Conservation (phyloP, 169 alveolate species). For the Plasmodium reichenowi region DNA sequence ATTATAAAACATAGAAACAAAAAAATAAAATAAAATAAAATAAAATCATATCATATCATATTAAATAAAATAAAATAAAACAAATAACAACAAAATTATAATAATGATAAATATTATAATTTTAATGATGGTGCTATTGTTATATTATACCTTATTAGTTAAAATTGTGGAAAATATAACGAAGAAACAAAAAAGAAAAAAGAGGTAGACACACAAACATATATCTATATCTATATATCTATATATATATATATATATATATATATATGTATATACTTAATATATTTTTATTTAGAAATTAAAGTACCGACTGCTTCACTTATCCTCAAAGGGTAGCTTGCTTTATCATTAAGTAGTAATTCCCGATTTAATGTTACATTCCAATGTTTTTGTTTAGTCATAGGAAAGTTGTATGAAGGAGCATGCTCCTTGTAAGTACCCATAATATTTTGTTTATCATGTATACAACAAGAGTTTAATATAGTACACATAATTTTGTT, state of each 20-base stretch:
- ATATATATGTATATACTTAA: not conserved
- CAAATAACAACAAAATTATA: no score
- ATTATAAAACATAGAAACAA: no score
- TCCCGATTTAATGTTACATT: not conserved
- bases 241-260: not conserved
- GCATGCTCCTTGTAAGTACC: not conserved
- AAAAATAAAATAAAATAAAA: no score
- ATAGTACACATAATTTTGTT: slow-evolving; percentile 8
- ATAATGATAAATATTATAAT: no score
- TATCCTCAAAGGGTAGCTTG: slow-evolving; percentile 2
- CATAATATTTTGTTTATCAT: not conserved
- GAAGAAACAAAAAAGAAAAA: no score
- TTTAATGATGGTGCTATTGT: no score
- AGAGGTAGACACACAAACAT: not conserved
- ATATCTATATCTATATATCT: not conserved
- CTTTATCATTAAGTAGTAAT: not conserved
- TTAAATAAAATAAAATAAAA: no score
- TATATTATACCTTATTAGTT: no score
- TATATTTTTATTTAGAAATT: not conserved
- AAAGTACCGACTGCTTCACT: not conserved
- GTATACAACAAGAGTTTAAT: slow-evolving; percentile 3
- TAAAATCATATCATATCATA: no score
- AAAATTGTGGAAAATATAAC: no score
- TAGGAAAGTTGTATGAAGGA: not conserved
- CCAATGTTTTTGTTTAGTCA: not conserved